phyloP scores from a whole-genome alignment of 345 rosid genomes.

The Psidium guajava region DNA sequence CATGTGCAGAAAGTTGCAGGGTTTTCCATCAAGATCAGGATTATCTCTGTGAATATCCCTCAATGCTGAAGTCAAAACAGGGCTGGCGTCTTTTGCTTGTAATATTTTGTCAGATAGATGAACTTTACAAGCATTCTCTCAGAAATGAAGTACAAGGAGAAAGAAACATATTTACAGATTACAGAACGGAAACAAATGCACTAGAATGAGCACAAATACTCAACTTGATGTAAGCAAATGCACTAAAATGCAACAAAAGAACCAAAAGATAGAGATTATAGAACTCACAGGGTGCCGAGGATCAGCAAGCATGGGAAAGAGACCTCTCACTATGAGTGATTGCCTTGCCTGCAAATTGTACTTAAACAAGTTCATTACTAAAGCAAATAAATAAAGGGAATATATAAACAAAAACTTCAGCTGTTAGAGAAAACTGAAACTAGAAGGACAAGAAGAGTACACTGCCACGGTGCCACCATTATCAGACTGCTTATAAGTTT shows the following conservation, averaged over 20 bases:
- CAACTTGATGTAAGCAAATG: not conserved
- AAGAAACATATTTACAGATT: not conserved
- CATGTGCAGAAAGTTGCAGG: not conserved
- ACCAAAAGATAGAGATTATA: not conserved
- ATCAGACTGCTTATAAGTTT: not conserved
- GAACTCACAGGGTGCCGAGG: slow-evolving; percentile 17
- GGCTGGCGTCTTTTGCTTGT: not conserved
- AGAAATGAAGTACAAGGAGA: not conserved
- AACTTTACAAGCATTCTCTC: not conserved
- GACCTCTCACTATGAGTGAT: slow-evolving; percentile 12
- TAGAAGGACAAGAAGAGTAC: not conserved
- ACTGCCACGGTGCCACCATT: not conserved
- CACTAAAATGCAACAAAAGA: not conserved
- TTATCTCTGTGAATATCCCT: not conserved
- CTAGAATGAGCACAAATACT: not conserved
- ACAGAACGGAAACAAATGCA: not conserved
- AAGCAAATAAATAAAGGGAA: not conserved
- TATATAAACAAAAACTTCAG: not conserved
- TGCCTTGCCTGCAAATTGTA: slow-evolving; percentile 8
- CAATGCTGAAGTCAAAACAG: not conserved
- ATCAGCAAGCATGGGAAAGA: slow-evolving; percentile 18
- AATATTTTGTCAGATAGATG: not conserved
- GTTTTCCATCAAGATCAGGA: not conserved
- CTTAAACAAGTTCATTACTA: not conserved
- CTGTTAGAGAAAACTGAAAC: not conserved